Percentiles rank a stretch among this genome's conserved stretches.
phyloP scores from a whole-genome alignment of 1,139 yeast genomes.

The Geotrichum citri-aurantii region DNA sequence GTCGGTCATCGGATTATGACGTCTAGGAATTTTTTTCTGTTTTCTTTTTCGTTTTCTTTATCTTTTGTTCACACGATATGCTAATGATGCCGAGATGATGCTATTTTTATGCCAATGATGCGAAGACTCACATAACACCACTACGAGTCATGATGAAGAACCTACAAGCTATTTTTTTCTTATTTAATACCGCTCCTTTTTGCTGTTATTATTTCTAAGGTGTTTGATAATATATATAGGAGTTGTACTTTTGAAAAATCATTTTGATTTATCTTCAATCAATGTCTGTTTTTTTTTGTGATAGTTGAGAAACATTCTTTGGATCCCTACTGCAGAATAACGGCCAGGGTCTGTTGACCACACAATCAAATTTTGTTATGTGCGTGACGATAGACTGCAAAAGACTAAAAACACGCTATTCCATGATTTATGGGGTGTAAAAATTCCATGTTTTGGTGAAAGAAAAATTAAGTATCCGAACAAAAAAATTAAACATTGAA shows the following conservation, averaged over 20 bases:
- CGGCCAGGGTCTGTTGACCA: too few relatives aligned
- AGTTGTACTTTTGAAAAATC: not conserved
- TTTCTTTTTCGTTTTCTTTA: not conserved
- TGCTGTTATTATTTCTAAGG: not conserved
- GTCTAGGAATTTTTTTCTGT: not conserved
- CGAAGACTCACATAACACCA: not conserved
- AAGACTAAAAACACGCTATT: not conserved
- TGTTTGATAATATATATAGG: not conserved
- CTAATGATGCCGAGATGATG: not conserved
- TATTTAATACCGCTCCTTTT: not conserved
- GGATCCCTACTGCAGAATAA: not conserved
- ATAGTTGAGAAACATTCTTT: not conserved
- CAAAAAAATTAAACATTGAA: not conserved
- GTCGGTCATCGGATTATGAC: not conserved
- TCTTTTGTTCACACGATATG: not conserved
- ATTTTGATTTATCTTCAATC: not conserved
- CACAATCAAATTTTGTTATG: too few relatives aligned
- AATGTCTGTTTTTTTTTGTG: not conserved
- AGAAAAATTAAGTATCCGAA: not conserved
- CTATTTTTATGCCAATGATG: not conserved
- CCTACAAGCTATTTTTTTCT: not conserved
- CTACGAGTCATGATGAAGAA: not conserved
- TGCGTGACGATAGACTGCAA: not conserved
- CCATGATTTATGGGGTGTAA: not conserved
- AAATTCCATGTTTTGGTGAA: too few relatives aligned